Evolutionary conservation across 1,139 yeast species (phyloP), one percentile per base, ranked within the genome.

Genomic region (Lodderomyces oxycetoniae): DNA sequence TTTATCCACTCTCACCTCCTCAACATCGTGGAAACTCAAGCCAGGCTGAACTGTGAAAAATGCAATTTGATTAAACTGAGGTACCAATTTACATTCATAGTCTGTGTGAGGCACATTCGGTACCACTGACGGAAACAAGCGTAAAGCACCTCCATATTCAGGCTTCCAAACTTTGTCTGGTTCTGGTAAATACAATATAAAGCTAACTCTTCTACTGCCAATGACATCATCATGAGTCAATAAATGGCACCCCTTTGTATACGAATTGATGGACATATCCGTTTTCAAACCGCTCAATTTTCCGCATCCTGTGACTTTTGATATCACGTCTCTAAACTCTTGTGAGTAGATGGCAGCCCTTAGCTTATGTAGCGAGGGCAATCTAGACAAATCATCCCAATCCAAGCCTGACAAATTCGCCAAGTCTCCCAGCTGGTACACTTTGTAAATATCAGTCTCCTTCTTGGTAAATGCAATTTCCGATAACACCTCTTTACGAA

Each of bases 11-110:
- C 82, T 74, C 2, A 93, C 98, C 55, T 93, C 98, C 59, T 93
- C 98, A 7, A 93, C 99, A 48, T 93, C 98, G 55, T 93, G 99
- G 67, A 91, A 93, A 3, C 95, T 84, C 33, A 82, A 73, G 1
- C 98, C 99, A 1, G 98, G 98, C 53, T 88, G 94, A 7, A 93
- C 97, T 2, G 85, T 82, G 68, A 93, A 93, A 53, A 91, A 86
- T 1, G 97, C 96, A 53, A 93, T 79, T 58, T 91, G 96, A 57
- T 93, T 91, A 70, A 94, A 93, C 46, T 85, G 93, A 1, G 98
- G 98, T 1, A 87, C 84, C 25, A 91, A 63, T 45, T 79, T 79
- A 27, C 74, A 68, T 21, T 74, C 63, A 48, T 63, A 77, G 55
- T 89, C 97, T 2, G 95, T 72, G 38, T 74, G 74, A 6, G 99